Conservation (phyloP, 2,329 filamentous ascomycete species). For the Calonectria pseudoreteaudii region DNA sequence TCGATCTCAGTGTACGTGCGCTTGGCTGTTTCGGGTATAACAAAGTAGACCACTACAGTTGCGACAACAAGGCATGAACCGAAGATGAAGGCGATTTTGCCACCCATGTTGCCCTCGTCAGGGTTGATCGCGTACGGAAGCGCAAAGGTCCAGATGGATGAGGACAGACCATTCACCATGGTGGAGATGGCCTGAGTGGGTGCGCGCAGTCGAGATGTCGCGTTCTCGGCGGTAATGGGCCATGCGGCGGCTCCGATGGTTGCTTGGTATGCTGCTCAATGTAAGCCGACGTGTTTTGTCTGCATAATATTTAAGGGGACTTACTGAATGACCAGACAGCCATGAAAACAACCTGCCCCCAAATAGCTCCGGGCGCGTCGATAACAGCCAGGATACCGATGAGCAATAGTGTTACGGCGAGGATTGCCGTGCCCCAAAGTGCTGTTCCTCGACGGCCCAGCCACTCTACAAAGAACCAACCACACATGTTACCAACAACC, state of each 20-base stretch:
- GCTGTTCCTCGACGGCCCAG: slow-evolving; percentile 17
- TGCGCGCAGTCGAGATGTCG: slow-evolving; percentile 8
- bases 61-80: slow-evolving; percentile 44
- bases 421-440: neutral
- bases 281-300: neutral
- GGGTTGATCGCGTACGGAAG: slow-evolving; percentile 40
- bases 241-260: slow-evolving; percentile 16
- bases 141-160: slow-evolving; percentile 31
- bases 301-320: neutral
- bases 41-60: slow-evolving; percentile 46
- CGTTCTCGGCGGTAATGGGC: slow-evolving; percentile 12
- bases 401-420: neutral
- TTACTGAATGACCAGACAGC: slow-evolving; percentile 15
- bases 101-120: slow-evolving; percentile 47
- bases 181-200: slow-evolving; percentile 17
- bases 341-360: slow-evolving; percentile 15
- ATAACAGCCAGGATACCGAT: slow-evolving; percentile 15
- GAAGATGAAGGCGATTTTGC: slow-evolving; percentile 54
- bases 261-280: slow-evolving; percentile 13
- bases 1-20: slow-evolving; percentile 39
- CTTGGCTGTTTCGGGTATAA: slow-evolving; percentile 49
- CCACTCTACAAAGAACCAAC: slow-evolving; percentile 23
- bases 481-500: slow-evolving; percentile 20
- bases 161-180: slow-evolving; percentile 10
- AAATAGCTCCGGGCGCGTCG: neutral